phyloP scores from a whole-genome alignment of 768 basidiomycete species.

The Galerina sulciceps region DNA sequence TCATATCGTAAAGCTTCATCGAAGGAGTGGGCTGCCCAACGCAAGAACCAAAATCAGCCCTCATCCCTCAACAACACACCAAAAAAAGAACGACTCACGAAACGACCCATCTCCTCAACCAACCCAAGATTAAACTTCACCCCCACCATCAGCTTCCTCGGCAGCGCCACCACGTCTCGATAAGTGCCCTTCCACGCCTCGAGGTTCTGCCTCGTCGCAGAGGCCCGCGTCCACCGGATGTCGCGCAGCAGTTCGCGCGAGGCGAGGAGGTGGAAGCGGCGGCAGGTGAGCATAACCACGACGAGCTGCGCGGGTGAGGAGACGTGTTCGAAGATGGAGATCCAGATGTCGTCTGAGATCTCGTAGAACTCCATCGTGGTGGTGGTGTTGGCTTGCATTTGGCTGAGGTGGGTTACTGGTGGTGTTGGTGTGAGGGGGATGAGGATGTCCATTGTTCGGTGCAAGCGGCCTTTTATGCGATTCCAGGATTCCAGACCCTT shows the following conservation, averaged over 20 bases:
- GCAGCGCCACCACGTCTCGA: constrained; percentile 10
- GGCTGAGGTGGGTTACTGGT: too few relatives aligned
- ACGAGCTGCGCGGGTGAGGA: constrained; percentile 22
- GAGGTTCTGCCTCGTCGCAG: constrained; percentile 23
- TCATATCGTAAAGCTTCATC: constrained; percentile 24
- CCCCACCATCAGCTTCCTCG: constrained; percentile 23
- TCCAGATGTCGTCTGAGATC: constrained; percentile 33
- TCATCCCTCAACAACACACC: not conserved
- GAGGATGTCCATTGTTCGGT: too few relatives aligned
- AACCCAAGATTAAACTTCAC: constrained; percentile 23
- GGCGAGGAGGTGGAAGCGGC: constrained; percentile 26
- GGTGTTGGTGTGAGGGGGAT: too few relatives aligned
- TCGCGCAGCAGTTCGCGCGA: constrained; percentile 27
- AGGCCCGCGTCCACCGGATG: constrained; percentile 26
- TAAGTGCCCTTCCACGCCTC: constrained; percentile 25
- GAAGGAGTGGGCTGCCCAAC: constrained; percentile 6
- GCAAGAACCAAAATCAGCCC: not conserved
- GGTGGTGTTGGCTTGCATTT: not conserved
- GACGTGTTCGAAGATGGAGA: constrained; percentile 31
- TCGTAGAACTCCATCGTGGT: not conserved
- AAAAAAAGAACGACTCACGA: not conserved
- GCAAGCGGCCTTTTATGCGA: too few relatives aligned
- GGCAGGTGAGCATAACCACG: constrained; percentile 23
- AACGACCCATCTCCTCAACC: not conserved
- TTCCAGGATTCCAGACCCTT: too few relatives aligned